These are phyloP conservation scores for Isabelozyma rhagii DNA, from an alignment of 805 yeast genomes.

Conservation along the genomic window DNA sequence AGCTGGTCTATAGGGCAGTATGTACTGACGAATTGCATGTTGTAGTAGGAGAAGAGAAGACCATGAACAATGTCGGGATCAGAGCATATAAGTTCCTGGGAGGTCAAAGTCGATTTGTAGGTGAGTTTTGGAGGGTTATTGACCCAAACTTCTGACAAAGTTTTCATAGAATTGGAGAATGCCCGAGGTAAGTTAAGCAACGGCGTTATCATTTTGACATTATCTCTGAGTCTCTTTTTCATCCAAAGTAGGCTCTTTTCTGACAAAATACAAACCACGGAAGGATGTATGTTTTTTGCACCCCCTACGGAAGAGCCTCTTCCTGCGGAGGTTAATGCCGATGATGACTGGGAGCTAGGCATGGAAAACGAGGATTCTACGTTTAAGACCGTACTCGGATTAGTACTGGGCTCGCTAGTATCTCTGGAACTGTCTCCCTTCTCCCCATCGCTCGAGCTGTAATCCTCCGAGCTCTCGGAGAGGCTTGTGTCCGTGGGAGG, in stretches of 20 bases:
- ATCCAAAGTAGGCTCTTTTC: slow-evolving; percentile 28
- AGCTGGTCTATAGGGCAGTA: slow-evolving; percentile 10
- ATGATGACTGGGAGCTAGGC: too few relatives aligned
- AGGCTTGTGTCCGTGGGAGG: too few relatives aligned
- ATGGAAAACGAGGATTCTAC: too few relatives aligned
- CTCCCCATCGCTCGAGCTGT: too few relatives aligned
- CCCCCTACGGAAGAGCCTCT: too few relatives aligned
- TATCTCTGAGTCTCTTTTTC: slow-evolving; percentile 15
- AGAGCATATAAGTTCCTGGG: slow-evolving; percentile 4
- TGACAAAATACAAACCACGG: slow-evolving; percentile 27
- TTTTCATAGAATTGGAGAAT: slow-evolving; percentile 12
- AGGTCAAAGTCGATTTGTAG: slow-evolving; percentile 5
- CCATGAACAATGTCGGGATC: slow-evolving; percentile 19
- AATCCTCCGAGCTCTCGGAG: too few relatives aligned
- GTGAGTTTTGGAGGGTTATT: slow-evolving; percentile 5
- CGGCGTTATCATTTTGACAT: slow-evolving; percentile 18
- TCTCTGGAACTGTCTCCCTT: too few relatives aligned
- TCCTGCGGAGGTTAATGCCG: too few relatives aligned
- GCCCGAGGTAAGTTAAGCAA: slow-evolving; percentile 21
- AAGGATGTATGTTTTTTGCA: slow-evolving; percentile 10
- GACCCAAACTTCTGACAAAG: slow-evolving; percentile 13
- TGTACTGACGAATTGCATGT: slow-evolving; percentile 10
- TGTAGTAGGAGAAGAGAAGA: slow-evolving; percentile 18
- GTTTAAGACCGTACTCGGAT: too few relatives aligned
- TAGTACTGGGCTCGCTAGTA: too few relatives aligned